Conservation (phyloP, 208 protist species). For the Leishmania mexicana region DNA sequence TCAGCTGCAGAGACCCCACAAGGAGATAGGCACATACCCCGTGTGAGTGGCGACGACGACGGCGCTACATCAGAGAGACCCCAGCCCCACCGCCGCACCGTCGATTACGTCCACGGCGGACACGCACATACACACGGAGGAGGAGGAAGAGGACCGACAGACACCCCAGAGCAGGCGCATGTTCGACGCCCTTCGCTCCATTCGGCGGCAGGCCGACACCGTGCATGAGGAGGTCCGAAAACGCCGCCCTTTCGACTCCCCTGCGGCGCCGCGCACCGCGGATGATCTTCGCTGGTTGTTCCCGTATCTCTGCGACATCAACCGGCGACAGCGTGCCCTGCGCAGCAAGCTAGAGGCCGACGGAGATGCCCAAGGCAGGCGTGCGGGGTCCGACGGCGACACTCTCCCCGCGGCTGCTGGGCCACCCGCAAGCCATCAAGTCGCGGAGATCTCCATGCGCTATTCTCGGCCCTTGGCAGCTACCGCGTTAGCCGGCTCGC, state of each 20-base stretch:
- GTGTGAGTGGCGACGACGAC: neutral
- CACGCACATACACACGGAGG: neutral
- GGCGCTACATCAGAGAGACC: neutral
- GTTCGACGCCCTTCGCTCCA: slow-evolving; percentile 40
- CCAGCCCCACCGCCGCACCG: neutral
- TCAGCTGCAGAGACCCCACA: neutral
- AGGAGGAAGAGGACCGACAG: neutral
- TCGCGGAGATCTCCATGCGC: neutral
- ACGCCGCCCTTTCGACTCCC: neutral
- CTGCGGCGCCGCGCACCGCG: neutral
- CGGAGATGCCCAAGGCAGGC: neutral
- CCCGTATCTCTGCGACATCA: slow-evolving; percentile 1
- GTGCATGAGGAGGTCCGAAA: neutral
- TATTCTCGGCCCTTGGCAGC: slow-evolving; percentile 4
- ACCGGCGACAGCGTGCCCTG: slow-evolving; percentile 6
- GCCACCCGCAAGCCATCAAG: neutral
- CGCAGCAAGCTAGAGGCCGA: neutral
- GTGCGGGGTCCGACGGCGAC: neutral
- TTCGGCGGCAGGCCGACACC: slow-evolving; percentile 17
- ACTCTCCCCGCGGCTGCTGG: neutral
- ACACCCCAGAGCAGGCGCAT: slow-evolving; percentile 13
- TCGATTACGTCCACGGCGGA: neutral
- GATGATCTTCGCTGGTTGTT: slow-evolving; percentile 5
- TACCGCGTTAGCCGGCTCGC: neutral
- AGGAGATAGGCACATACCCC: neutral